Percentiles rank a stretch among this genome's conserved stretches.
Evolutionary conservation across 306 rosid genomes (phyloP).

Genomic region (Elaeagnus macrophylla): DNA sequence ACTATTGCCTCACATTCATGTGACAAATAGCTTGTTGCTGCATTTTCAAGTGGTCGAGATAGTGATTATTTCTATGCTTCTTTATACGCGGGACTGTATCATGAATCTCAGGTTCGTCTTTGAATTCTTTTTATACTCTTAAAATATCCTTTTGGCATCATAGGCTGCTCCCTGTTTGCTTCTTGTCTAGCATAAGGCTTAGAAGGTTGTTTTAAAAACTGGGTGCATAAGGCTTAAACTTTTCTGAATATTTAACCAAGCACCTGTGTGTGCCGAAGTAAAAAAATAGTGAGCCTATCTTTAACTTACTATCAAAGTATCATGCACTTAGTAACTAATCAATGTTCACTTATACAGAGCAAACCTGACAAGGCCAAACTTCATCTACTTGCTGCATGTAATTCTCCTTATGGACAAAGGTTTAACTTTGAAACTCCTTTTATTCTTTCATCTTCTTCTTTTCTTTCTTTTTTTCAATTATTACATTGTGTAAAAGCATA

Average conservation of each 20-base stretch:
- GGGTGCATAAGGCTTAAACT: no score
- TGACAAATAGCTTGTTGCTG: slow-evolving; percentile 58
- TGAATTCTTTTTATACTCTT: slow-evolving; percentile 11
- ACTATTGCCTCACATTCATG: slow-evolving; percentile 18
- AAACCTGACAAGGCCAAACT: slow-evolving; percentile 50
- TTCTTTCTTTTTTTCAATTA: slow-evolving; percentile 6
- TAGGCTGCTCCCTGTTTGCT: neutral
- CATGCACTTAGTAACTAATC: slow-evolving; percentile 1
- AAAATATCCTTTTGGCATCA: slow-evolving; percentile 2
- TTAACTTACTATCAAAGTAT: neutral
- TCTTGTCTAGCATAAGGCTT: neutral
- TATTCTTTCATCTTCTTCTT: neutral
- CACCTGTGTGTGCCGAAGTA: neutral
- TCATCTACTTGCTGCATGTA: slow-evolving; percentile 57
- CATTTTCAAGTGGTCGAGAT: slow-evolving; percentile 53
- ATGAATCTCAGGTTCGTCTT: slow-evolving; percentile 69
- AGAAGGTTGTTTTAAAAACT: neutral
- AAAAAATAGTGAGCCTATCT: no score
- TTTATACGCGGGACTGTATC: slow-evolving; percentile 73
- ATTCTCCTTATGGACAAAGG: slow-evolving; percentile 83
- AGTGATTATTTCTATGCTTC: slow-evolving; percentile 65
- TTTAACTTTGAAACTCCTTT: slow-evolving; percentile 7
- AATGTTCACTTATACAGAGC: slow-evolving; percentile 29
- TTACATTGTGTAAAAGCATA: slow-evolving; percentile 1
- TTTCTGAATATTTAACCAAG: neutral